A percentile compares a stretch with the other conserved stretches of the same genome.
Evolutionary conservation across 768 basidiomycete genomes (phyloP).

Genomic region (Daedaleopsis nitida): DNA sequence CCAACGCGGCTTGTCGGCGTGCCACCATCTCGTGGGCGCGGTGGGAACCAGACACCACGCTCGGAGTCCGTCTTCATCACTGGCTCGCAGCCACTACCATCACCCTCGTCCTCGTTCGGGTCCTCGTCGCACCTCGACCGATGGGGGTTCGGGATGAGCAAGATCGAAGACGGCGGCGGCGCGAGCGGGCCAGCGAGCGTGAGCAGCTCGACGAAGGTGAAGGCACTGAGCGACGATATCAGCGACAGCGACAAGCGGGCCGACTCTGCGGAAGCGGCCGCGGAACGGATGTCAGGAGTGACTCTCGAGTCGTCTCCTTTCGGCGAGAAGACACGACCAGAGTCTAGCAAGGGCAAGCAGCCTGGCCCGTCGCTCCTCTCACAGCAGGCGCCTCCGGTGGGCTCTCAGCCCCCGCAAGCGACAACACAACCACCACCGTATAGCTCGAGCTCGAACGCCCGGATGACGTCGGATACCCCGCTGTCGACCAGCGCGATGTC

Average conservation of each 20-base stretch:
- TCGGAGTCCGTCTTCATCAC: slow-evolving; percentile 84
- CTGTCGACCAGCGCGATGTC: slow-evolving; percentile 32
- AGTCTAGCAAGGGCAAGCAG: slow-evolving; percentile 34
- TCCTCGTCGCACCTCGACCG: slow-evolving; percentile 76
- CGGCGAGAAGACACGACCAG: slow-evolving; percentile 40
- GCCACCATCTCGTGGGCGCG: slow-evolving; percentile 88
- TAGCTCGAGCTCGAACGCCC: slow-evolving; percentile 27
- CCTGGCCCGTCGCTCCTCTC: slow-evolving; percentile 73
- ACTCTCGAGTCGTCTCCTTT: slow-evolving; percentile 42
- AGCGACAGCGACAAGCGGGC: slow-evolving; percentile 32
- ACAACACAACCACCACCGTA: slow-evolving; percentile 25
- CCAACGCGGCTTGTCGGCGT: slow-evolving; percentile 84
- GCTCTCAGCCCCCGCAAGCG: slow-evolving; percentile 9
- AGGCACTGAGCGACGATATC: slow-evolving; percentile 24
- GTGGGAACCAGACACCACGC: slow-evolving; percentile 95
- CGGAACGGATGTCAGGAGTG: slow-evolving; percentile 54
- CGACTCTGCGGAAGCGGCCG: slow-evolving; percentile 45
- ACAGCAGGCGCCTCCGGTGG: slow-evolving; percentile 56
- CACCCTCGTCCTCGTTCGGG: slow-evolving; percentile 73
- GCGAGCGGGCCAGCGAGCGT: slow-evolving; percentile 37
- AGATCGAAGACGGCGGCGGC: slow-evolving; percentile 59
- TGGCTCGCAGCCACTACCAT: slow-evolving; percentile 90
- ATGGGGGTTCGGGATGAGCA: slow-evolving; percentile 91
- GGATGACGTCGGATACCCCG: slow-evolving; percentile 16
- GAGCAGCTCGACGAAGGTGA: slow-evolving; percentile 29